Evolutionary conservation across 1,284 basidiomycete species (phyloP), one percentile per base, ranked within the genome.

Genomic region (Malassezia nana): DNA sequence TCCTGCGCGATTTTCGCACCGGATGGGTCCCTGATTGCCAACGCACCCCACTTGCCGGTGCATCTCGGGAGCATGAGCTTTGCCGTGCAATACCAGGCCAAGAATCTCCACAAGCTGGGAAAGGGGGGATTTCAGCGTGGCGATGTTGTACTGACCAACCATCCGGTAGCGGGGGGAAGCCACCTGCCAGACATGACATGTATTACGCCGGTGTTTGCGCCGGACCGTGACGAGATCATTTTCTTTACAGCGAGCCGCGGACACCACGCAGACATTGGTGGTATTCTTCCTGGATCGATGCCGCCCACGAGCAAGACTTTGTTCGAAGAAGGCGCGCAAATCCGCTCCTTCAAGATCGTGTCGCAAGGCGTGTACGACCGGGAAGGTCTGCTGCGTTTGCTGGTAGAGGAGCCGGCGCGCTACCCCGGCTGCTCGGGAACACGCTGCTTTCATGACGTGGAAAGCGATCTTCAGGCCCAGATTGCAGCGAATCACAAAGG

Each of bases 401-500:
- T 96, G 81, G 78, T 91, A 48, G 84, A 87, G n/a, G 83, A 84
- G 59, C 91, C 91, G 0, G 85, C 84, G 4, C 79, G 82, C 72
- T 91, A 89, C 70, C 69, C 72, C 1, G 74, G 74, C 12, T 75
- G 75, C 58, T 74, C 69, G 0, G 75, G 75, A 12, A 69, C 66
- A 0, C 60, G 76, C 3, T 76, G 74, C 58, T 65, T 92, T 52
- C 78, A 84, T 47, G 89, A 95, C 69, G 85, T 92, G 13, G 87
- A 91, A 77, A 86, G 86, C 62, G 91, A 95, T 74, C 74, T 95
- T 55, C 89, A 91, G 74, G 90, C 91, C 49, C 90, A 94, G 84
- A 86, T 96, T 56, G 88, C 90, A 0, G 91, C 92, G 15, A 95
- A 94, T 73, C 83, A 92, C 75, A 95, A 94, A 77, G 91, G 89